Base-by-base conservation (phyloP, 257 asterid genomes). In the Scutellaria baicalensis region DNA sequence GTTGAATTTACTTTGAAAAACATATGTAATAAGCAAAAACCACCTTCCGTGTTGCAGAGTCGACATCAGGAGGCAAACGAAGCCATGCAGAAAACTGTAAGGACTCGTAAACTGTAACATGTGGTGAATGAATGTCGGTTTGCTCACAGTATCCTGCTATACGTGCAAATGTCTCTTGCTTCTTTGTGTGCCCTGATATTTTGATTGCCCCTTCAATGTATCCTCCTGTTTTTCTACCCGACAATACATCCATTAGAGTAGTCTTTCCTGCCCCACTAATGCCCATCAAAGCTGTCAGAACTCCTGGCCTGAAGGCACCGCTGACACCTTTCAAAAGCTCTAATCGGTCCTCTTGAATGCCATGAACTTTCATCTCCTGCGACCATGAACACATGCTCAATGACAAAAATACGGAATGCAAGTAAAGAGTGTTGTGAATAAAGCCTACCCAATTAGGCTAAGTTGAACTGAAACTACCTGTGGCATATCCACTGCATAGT, bases 101-200 rank as follows among this genome's bases (percentile, higher is more conserved):
- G 72, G 96, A 89, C 64, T 89, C 96, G 6, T 80, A 75, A 3
- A 87, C 92, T 0, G 96, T 87, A 21, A 89, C 92, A 59, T 87
- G 95, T 69, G 96, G 96, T 36, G 95, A 85, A 75, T 89, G 96
- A 63, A 87, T 82, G 75, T 89, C 96, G 7, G 86, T 89, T 79
- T 89, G 96, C 80, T 89, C 96, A 59, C 95, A 89, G 76, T 89
- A 89, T 69, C 96, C 96, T 11, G 95, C 78, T 71, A 89, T 89
- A 2, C 96, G 86, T 2, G 96, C 90, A 71, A 85, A 89, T 0
- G 96, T 85, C 75, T 80, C 90, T 78, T 89, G 96, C 64, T 81
- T 76, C 79, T 89, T 89, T 6, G 86, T 87, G 62, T 85, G 84
- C 20, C 96, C 96, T 9, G 96, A 89, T 44, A 89, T 85, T 12